Evolutionary conservation across 257 asterid species (phyloP), one percentile per base, ranked within the genome.

Genomic region (Primulina eburnea): DNA sequence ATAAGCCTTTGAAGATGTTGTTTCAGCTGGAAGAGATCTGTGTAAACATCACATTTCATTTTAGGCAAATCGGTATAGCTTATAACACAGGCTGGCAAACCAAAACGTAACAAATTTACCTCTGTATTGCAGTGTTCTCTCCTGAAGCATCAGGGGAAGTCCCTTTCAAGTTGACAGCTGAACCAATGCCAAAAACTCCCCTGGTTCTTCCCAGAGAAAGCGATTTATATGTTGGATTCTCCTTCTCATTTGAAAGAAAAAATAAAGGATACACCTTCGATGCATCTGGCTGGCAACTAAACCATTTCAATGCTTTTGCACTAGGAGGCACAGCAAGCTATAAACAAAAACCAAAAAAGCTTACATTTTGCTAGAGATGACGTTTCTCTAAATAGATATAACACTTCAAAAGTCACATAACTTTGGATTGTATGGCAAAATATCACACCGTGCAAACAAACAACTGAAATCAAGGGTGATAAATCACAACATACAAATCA

Each of bases 281-380:
- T 73, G 86, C 72, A 84, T 89, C 93, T 11, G 90, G 90, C 72
- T 90, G 97, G 71, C 88, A 79, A 79, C 89, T 86, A 82, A 87
- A 94, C 97, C 96, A 94, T 67, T 78, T 84, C 84, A 91, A 80
- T 8, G 99, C 90, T 76, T 88, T 91, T 55, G 96, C 86, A 83
- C 97, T 89, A 29, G 99, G 99, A 68, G 99, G 95, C 57, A 94
- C 97, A 61, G 97, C 94, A 80, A 94, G 87, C 99, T 94, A 78
- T 69, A 70, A 47, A 74, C 58, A 62, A 63, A 62, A 62, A 74
- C 64, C 34, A 71, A 64, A 34, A 69, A 68, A 29, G 14, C 61
- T 67, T 47, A 66, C 33, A 68, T 60, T 35, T 26, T 28, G 68
- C 34, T 17, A 16, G 21, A 56, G 38, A 79, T 64, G 43, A 67